phyloP scores from a whole-genome alignment of 2,329 filamentous ascomycete species.

The Malbranchea cinnamomea region DNA sequence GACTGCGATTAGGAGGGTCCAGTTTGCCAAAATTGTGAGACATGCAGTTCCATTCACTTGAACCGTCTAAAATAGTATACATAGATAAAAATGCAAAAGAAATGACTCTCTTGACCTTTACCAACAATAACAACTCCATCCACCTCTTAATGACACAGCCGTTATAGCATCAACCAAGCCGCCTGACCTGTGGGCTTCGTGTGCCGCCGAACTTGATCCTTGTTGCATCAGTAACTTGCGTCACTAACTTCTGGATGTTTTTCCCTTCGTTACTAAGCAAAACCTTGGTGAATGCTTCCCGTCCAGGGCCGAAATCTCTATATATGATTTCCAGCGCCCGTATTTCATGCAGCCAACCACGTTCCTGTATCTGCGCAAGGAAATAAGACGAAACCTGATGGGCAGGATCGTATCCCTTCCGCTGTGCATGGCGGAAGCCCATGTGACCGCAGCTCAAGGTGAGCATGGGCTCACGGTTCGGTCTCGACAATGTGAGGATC shows the following conservation, averaged over 20 bases:
- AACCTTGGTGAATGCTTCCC: slow-evolving; percentile 82
- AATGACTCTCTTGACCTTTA: slow-evolving; percentile 3
- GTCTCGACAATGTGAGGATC: slow-evolving; percentile 77
- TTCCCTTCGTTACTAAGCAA: slow-evolving; percentile 75
- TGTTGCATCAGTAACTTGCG: slow-evolving; percentile 70
- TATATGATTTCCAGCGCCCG: slow-evolving; percentile 63
- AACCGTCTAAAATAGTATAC: slow-evolving; percentile 13
- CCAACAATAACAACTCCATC: slow-evolving; percentile 16
- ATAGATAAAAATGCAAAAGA: slow-evolving; percentile 4
- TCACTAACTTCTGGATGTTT: slow-evolving; percentile 57
- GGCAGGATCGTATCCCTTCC: slow-evolving; percentile 75
- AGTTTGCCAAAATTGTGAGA: not conserved
- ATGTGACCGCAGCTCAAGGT: slow-evolving; percentile 73
- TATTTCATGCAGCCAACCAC: slow-evolving; percentile 62
- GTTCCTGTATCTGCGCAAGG: slow-evolving; percentile 70
- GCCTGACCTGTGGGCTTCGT: slow-evolving; percentile 68
- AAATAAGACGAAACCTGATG: slow-evolving; percentile 81
- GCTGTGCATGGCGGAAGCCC: slow-evolving; percentile 71
- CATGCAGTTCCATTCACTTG: not conserved
- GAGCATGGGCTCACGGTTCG: slow-evolving; percentile 64
- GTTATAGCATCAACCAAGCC: no score
- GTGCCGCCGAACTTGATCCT: slow-evolving; percentile 92
- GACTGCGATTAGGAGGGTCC: no score
- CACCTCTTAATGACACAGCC: slow-evolving; percentile 11
- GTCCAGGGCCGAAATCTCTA: slow-evolving; percentile 70